Percentiles rank a stretch among this genome's conserved stretches.
phyloP scores from a whole-genome alignment of 148 eudicot genomes.

The Cornus controversa region DNA sequence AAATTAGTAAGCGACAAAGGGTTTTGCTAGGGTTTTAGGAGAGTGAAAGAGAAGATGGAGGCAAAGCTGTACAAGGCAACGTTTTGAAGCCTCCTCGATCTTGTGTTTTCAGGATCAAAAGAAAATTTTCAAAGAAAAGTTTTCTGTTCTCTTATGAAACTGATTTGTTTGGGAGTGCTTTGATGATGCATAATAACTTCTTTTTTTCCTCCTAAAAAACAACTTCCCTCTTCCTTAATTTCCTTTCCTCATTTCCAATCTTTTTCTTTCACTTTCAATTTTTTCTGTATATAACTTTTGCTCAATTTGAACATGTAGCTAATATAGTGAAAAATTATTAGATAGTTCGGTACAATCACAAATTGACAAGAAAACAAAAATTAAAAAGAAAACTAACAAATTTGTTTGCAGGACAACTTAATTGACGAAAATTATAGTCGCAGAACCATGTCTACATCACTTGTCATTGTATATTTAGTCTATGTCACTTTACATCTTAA shows the following conservation, averaged over 20 bases:
- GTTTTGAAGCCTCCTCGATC: background rate
- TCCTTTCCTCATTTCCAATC: background rate
- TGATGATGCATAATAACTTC: background rate
- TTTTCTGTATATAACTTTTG: background rate
- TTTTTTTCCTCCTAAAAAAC: background rate
- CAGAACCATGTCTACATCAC: too few relatives aligned
- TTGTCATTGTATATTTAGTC: too few relatives aligned
- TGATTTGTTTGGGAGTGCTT: constrained; percentile 12
- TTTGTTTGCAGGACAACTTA: too few relatives aligned
- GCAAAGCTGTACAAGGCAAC: too few relatives aligned
- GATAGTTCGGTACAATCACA: too few relatives aligned
- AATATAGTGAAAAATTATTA: too few relatives aligned
- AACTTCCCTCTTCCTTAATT: constrained; percentile 1
- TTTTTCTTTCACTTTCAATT: background rate
- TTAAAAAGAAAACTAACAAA: too few relatives aligned
- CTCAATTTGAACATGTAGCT: background rate
- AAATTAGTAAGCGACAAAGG: background rate
- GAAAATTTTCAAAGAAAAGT: background rate
- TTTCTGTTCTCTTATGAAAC: background rate
- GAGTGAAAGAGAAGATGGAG: too few relatives aligned
- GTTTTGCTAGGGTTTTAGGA: constrained; percentile 2
- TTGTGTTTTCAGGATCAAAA: constrained; percentile 2
- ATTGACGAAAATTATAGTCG: too few relatives aligned
- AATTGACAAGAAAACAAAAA: too few relatives aligned
- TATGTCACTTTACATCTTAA: background rate